Evolutionary conservation across 2,329 filamentous ascomycete genomes (phyloP).

Genomic region (Amauroascus niger): DNA sequence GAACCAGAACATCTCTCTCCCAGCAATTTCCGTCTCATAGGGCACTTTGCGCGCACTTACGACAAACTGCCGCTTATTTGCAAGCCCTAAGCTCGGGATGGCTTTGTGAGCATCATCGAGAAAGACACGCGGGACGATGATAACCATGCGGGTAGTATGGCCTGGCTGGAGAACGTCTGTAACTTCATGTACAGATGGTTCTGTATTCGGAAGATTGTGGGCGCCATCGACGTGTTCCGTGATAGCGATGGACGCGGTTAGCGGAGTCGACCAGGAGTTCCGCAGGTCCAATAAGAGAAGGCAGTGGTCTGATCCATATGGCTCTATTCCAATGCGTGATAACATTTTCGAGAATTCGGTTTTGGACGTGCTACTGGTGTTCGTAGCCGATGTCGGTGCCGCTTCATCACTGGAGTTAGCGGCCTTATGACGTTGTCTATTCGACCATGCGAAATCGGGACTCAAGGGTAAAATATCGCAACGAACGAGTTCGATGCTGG

Average conservation of each 20-base stretch:
- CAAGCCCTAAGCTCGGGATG: slow-evolving; percentile 70
- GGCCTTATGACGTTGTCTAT: slow-evolving; percentile 19
- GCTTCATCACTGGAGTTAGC: slow-evolving; percentile 9
- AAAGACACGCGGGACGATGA: slow-evolving; percentile 66
- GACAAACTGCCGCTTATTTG: slow-evolving; percentile 83
- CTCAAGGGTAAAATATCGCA: slow-evolving; percentile 70
- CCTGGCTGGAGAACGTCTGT: slow-evolving; percentile 46
- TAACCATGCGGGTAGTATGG: slow-evolving; percentile 60
- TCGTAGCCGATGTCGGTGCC: slow-evolving; percentile 15
- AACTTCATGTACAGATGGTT: slow-evolving; percentile 28
- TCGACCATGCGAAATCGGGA: slow-evolving; percentile 57
- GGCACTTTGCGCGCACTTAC: slow-evolving; percentile 71
- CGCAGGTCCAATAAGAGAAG: slow-evolving; percentile 73
- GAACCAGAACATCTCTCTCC: slow-evolving; percentile 83
- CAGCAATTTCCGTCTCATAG: slow-evolving; percentile 66
- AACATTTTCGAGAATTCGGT: slow-evolving; percentile 40
- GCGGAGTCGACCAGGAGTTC: slow-evolving; percentile 78
- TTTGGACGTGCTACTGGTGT: slow-evolving; percentile 17
- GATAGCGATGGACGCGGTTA: slow-evolving; percentile 54
- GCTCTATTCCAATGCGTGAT: slow-evolving; percentile 32
- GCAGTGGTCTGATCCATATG: slow-evolving; percentile 55
- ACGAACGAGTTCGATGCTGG: slow-evolving; percentile 70
- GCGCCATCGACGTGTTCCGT: slow-evolving; percentile 24
- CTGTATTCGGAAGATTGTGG: slow-evolving; percentile 20
- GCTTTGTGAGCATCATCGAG: slow-evolving; percentile 65